Base-by-base conservation (phyloP, 106 monocot species). In the Dendrobium huoshanense region DNA sequence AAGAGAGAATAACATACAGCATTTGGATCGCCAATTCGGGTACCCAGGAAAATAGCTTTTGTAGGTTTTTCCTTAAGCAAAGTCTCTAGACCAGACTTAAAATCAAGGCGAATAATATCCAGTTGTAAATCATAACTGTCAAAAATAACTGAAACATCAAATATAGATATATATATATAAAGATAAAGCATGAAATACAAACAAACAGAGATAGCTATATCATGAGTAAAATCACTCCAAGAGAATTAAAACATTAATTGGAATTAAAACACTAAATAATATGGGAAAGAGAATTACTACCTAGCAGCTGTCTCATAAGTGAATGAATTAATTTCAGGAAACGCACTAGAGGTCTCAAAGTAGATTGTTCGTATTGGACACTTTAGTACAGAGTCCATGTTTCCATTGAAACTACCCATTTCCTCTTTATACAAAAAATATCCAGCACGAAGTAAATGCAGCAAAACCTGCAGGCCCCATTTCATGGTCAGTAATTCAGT, bases 11-110 rank as follows among this genome's bases (percentile, higher is more conserved):
- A 17, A 83, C 19, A 78, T 92, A 99, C 98, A 73, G 99, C 99
- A 91, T 99, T 99, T 45, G 99, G 99, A 85, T 99, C 99, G 27
- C 99, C 99, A 84, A 99, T 99, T 81, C 99, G 85, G n/a, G 99
- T 99, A 65, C 99, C 99, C 84, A 99, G 88, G 59, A 99, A 91
- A 83, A 99, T 95, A 86, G 99, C 99, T 86, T 93, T 93, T 41
- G 85, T 95, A 18, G 95, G 88, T 86, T 88, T 95, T 79, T 91
- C 88, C 77, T 84, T 88, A 5, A 91, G 73, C 17, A 99, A 61
- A 73, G 83, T 83, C 84, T 93, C 93, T 83, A 99, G 81, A n/a
- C 99, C 99, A 79, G 91, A 86, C 85, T 93, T 95, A 75, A 99
- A 99, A 90, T 99, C 99, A 41, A 80, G 88, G 51, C 81, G 81